Evolutionary conservation across 495 filamentous ascomycete genomes (phyloP).

Genomic region (Aspergillus coremiiformis): DNA sequence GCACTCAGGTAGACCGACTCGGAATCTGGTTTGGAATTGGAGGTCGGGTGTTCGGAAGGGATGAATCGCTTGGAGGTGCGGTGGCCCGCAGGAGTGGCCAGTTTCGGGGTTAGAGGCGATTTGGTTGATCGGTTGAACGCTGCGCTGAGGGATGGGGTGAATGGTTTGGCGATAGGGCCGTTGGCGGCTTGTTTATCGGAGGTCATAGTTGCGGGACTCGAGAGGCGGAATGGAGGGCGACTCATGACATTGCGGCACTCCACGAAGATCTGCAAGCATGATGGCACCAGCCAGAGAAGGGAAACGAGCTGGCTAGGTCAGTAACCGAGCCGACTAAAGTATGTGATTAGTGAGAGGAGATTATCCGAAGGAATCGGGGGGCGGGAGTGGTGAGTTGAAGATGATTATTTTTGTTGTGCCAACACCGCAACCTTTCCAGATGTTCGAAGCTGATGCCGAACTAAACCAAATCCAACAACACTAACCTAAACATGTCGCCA

Average conservation of each 20-base stretch:
- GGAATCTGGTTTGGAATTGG: constrained; percentile 29
- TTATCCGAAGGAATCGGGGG: neutral
- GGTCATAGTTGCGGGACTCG: constrained; percentile 38
- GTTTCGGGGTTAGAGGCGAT: constrained; percentile 43
- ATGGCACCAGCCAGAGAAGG: constrained; percentile 22
- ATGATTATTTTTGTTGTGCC: neutral
- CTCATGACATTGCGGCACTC: constrained; percentile 38
- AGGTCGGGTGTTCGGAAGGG: constrained; percentile 27
- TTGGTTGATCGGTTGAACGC: constrained; percentile 36
- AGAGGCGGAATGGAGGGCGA: constrained; percentile 24
- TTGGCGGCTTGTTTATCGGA: constrained; percentile 46
- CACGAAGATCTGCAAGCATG: constrained; percentile 31
- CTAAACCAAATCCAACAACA: neutral
- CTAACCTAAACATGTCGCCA: neutral
- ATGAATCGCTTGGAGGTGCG: constrained; percentile 32
- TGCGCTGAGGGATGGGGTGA: constrained; percentile 45
- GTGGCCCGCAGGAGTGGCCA: constrained; percentile 34
- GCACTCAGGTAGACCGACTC: constrained; percentile 43
- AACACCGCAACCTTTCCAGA: neutral
- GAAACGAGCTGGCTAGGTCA: neutral
- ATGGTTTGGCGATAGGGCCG: constrained; percentile 38
- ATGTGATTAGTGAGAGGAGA: neutral
- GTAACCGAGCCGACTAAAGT: neutral
- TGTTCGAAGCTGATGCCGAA: neutral
- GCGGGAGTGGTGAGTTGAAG: neutral